A percentile compares a stretch with the other conserved stretches of the same genome.
Conservation (phyloP, 495 filamentous ascomycete species). For the Clavariopsis aquatica region DNA sequence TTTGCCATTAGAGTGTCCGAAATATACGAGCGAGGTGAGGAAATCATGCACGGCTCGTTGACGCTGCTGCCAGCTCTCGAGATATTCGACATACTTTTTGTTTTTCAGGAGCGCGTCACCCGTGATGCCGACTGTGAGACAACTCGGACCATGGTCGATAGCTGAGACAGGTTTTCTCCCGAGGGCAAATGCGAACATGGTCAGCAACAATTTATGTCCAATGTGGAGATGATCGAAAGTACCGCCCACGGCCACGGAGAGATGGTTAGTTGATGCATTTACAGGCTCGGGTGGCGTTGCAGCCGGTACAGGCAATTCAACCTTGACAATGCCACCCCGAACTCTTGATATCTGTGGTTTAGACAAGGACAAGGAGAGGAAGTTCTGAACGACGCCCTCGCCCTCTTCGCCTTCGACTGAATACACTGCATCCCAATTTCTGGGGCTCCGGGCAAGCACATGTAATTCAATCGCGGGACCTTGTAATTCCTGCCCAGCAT, state of each 20-base stretch:
- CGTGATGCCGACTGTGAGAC: slow-evolving; percentile 81
- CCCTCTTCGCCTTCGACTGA: slow-evolving; percentile 63
- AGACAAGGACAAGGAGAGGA: slow-evolving; percentile 23
- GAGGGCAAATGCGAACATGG: slow-evolving; percentile 74
- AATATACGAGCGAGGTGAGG: slow-evolving; percentile 67
- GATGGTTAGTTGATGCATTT: slow-evolving; percentile 45
- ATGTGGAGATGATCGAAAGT: slow-evolving; percentile 96
- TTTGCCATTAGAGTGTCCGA: slow-evolving; percentile 44
- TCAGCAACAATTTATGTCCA: slow-evolving; percentile 92
- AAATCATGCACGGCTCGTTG: slow-evolving; percentile 69
- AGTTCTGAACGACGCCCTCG: slow-evolving; percentile 45
- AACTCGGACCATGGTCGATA: slow-evolving; percentile 45
- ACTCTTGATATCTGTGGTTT: slow-evolving; percentile 52
- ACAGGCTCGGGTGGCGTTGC: neutral
- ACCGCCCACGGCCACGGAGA: slow-evolving; percentile 78
- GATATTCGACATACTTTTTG: slow-evolving; percentile 79
- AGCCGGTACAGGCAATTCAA: neutral
- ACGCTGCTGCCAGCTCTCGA: slow-evolving; percentile 77
- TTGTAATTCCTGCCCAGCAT: slow-evolving; percentile 32
- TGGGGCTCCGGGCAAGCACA: slow-evolving; percentile 55
- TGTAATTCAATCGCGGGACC: slow-evolving; percentile 60
- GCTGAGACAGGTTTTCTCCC: slow-evolving; percentile 47
- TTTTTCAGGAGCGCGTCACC: slow-evolving; percentile 80
- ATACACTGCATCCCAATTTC: slow-evolving; percentile 72
- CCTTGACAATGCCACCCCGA: slow-evolving; percentile 39